Percentiles rank a stretch among this genome's conserved stretches.
Conservation (phyloP, 768 basidiomycete genomes). For the Tylopilus subfusipes region DNA sequence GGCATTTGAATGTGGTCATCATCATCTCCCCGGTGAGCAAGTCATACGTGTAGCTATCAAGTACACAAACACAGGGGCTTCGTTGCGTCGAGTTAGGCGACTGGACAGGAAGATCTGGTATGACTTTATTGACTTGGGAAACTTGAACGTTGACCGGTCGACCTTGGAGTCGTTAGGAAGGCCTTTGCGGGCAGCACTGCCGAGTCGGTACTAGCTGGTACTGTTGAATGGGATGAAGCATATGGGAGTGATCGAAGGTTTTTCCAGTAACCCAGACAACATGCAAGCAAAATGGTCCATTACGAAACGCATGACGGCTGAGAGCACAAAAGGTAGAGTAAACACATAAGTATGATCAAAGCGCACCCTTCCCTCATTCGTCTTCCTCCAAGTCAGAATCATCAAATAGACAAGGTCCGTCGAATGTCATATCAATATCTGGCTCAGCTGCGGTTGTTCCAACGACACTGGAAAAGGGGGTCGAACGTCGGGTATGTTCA, state of each 20-base stretch:
- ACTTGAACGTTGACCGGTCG: too few species aligned
- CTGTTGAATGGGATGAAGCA: not conserved
- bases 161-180: too few species aligned
- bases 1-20: not conserved
- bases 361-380: conserved; percentile 2
- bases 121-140: too few species aligned
- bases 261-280: not conserved
- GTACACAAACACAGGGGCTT: too few species aligned
- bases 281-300: not conserved
- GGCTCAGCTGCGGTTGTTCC: not conserved
- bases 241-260: not conserved
- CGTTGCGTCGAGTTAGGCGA: too few species aligned
- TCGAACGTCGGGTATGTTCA: not conserved
- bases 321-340: not conserved
- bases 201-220: not conserved
- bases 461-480: not conserved
- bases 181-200: too few species aligned
- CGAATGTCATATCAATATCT: conserved; percentile 9
- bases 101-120: too few species aligned
- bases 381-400: conserved; percentile 32
- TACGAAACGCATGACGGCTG: not conserved
- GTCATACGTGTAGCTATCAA: too few species aligned
- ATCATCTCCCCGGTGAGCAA: too few species aligned
- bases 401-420: conserved; percentile 29
- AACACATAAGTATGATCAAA: not conserved